phyloP scores from a whole-genome alignment of 352 stramenopile species.

The Globisporangium heterothallicum region DNA sequence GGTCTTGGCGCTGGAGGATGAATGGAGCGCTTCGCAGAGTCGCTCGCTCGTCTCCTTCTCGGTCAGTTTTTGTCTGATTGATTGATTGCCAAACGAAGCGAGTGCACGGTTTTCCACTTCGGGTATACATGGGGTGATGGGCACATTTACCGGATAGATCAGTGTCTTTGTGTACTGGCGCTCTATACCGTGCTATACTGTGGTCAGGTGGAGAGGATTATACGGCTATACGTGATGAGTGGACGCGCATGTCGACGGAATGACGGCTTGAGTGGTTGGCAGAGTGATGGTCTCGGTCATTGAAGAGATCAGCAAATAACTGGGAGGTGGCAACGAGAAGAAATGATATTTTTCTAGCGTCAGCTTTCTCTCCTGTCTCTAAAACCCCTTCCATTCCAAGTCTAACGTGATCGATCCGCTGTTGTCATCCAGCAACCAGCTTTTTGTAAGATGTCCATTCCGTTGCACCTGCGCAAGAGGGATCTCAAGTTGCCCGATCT shows the following conservation, averaged over 20 bases:
- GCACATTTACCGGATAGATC: not conserved
- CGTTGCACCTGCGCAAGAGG: conserved; percentile 31
- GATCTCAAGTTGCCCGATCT: conserved; percentile 36
- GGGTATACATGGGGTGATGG: too few relatives aligned
- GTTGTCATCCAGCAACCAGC: conserved; percentile 35
- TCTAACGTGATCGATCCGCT: conserved; percentile 31
- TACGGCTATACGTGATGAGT: not conserved
- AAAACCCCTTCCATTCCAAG: conserved; percentile 42
- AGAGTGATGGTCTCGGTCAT: not conserved
- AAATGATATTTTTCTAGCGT: not conserved
- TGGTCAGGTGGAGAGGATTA: not conserved
- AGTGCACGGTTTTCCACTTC: too few relatives aligned
- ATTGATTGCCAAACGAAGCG: not conserved
- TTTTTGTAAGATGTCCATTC: conserved; percentile 20
- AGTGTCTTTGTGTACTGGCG: not conserved
- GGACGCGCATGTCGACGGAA: conserved; percentile 16
- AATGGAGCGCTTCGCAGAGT: not conserved
- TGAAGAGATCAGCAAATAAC: not conserved
- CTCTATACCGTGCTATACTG: not conserved
- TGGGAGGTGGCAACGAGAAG: too few relatives aligned
- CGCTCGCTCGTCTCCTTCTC: not conserved
- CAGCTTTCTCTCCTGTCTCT: not conserved
- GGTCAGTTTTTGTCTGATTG: conserved; percentile 1
- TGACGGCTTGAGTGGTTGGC: not conserved
- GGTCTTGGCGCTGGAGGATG: conserved; percentile 11